Evolutionary conservation across 2,329 filamentous ascomycete species (phyloP).

Genomic region (Sordariomycetes sp.): DNA sequence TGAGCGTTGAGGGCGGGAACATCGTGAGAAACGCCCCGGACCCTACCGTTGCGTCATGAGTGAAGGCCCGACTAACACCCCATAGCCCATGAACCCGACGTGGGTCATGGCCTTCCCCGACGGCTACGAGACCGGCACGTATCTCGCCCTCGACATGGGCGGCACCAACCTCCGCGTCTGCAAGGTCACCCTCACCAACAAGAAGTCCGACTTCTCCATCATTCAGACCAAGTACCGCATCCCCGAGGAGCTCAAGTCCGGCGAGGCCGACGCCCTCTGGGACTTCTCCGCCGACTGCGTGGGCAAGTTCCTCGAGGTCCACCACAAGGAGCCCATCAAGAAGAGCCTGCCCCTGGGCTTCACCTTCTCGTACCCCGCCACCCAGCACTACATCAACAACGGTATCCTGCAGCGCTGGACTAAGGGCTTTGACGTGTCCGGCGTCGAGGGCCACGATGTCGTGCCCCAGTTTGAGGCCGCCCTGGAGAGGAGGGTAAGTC

Average conservation of each 20-base stretch:
- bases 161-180: conserved; percentile 93
- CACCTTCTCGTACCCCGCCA: conserved; percentile 92
- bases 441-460: conserved; percentile 82
- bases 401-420: conserved; percentile 92
- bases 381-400: conserved; percentile 86
- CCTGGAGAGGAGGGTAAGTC: conserved; percentile 39
- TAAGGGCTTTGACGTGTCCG: conserved; percentile 90
- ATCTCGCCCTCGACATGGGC: conserved; percentile 86
- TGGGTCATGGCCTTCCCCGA: conserved; percentile 89
- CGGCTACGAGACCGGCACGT: conserved; percentile 78
- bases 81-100: conserved; percentile 89
- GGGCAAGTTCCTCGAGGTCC: conserved; percentile 77
- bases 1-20: conserved; percentile 70
- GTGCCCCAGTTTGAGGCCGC: conserved; percentile 79
- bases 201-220: conserved; percentile 85
- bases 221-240: conserved; percentile 94
- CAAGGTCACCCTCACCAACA: conserved; percentile 76
- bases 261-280: conserved; percentile 76
- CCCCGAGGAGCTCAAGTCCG: conserved; percentile 84
- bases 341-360: conserved; percentile 71
- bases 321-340: conserved; percentile 56
- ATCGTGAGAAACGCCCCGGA: conserved; percentile 53
- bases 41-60: background rate
- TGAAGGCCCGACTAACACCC: conserved; percentile 9
- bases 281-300: conserved; percentile 90